Conservation (phyloP, 805 yeast genomes). For the Grigorovia humatica region DNA sequence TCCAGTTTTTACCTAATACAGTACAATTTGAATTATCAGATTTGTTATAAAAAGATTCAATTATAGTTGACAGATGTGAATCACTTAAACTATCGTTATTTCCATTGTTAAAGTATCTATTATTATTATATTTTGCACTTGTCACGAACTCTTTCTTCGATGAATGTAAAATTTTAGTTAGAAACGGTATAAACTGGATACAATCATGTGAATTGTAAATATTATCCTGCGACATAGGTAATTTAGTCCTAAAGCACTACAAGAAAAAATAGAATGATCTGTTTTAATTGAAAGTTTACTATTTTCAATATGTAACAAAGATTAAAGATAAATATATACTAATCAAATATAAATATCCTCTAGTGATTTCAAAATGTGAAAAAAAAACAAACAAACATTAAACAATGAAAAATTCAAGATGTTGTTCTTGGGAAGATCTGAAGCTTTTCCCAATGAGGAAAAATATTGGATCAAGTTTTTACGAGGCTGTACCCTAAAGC, state of each 20-base stretch:
- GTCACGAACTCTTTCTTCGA: not conserved
- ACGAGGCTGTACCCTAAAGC: too few species aligned
- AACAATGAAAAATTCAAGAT: too few species aligned
- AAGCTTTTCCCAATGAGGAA: too few species aligned
- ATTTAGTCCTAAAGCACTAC: not conserved
- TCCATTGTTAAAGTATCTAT: not conserved
- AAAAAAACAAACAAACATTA: too few species aligned
- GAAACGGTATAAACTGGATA: not conserved
- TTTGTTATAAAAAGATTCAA: too few species aligned
- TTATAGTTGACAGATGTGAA: not conserved
- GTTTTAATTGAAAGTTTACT: too few species aligned
- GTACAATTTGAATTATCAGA: not conserved
- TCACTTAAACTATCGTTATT: not conserved
- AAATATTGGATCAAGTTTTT: too few species aligned
- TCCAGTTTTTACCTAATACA: not conserved
- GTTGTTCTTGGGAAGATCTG: too few species aligned
- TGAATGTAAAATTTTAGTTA: not conserved
- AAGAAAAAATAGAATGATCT: too few species aligned
- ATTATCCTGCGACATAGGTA: not conserved
- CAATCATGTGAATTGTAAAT: not conserved
- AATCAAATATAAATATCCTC: not conserved
- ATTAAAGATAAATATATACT: too few species aligned
- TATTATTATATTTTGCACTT: not conserved
- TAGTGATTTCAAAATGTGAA: too few species aligned
- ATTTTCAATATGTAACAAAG: too few species aligned